Percentiles rank a stretch among this genome's conserved stretches.
Evolutionary conservation across 192 early-diverging fungal genomes (phyloP).

Genomic region (Coemansia guatemalensis): DNA sequence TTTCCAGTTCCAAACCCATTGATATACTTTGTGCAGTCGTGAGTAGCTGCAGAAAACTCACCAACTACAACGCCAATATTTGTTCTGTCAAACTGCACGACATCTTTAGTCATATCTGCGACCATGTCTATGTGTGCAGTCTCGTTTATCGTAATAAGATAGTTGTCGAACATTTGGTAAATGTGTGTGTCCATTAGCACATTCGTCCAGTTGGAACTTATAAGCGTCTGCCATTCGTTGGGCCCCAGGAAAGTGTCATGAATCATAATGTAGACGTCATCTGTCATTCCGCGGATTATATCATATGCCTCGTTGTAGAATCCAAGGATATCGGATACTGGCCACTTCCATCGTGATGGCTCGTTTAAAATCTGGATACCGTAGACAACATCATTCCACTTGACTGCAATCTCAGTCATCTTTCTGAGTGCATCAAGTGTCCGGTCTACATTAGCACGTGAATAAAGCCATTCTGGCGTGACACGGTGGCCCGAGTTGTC

Average conservation of each 20-base stretch:
- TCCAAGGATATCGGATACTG: constrained; percentile 26
- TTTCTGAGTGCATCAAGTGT: constrained; percentile 56
- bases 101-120: constrained; percentile 27
- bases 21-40: constrained; percentile 72
- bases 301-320: constrained; percentile 56
- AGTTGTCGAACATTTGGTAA: constrained; percentile 56
- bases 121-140: constrained; percentile 45
- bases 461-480: constrained; percentile 49
- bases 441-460: constrained; percentile 52
- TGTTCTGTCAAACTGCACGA: constrained; percentile 37
- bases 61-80: constrained; percentile 67
- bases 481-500: constrained; percentile 57
- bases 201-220: constrained; percentile 43
- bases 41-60: constrained; percentile 69
- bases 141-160: constrained; percentile 39
- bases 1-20: constrained; percentile 63
- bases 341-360: constrained; percentile 50
- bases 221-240: constrained; percentile 42
- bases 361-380: constrained; percentile 53
- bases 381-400: constrained; percentile 44
- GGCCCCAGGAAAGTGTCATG: constrained; percentile 53
- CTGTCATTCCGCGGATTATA: constrained; percentile 26
- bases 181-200: constrained; percentile 55
- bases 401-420: constrained; percentile 57
- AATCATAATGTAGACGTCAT: constrained; percentile 42